Evolutionary conservation across 805 yeast species (phyloP), one percentile per base, ranked within the genome.

Genomic region (Wickerhamomyces tratensis): DNA sequence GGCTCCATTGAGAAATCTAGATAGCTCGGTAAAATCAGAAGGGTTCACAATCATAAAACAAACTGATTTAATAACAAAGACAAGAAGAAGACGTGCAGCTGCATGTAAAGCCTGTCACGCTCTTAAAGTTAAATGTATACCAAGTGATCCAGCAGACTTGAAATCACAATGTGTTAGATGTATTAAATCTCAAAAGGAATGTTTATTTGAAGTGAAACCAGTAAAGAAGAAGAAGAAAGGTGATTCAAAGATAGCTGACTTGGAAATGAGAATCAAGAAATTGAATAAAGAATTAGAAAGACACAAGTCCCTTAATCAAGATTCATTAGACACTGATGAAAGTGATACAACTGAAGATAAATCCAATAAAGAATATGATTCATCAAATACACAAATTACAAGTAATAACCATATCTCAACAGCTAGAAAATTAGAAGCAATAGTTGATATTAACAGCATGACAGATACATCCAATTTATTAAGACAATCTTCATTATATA

Each of bases 91-190:
- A 6, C 34, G 34, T 31, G 61, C 80, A 0, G 77, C 75, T 12
- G 85, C 85, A 2, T 79, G 86, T 57, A 76, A 73, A 48, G 67
- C 76, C n/a, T 88, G 97, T 56, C 95, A 91, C 53, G 59, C 84
- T 0, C 69, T 86, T 40, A 88, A 88, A 56, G 96, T 88, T 33
- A 78, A 82, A 51, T 88, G 97, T 61, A 77, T 82, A 7, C 93
- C 95, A 0, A 67, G 81, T 1, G 80, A 80, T 54, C 63, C 65
- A 0, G 39, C 66, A 30, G 74, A 80, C 44, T 79, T 79, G 9
- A 59, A 68, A 2, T 79, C 82, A 4, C 77, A 89, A 0, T 88
- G 97, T 61, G 63, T 73, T 11, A 69, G 96, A 36, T 88, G 97
- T 55, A 47, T 74, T 25, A 83, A 78, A 56, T 69, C 82, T 29